Evolutionary conservation across 2,329 filamentous ascomycete genomes (phyloP).

Genomic region (Talaromyces islandicus): DNA sequence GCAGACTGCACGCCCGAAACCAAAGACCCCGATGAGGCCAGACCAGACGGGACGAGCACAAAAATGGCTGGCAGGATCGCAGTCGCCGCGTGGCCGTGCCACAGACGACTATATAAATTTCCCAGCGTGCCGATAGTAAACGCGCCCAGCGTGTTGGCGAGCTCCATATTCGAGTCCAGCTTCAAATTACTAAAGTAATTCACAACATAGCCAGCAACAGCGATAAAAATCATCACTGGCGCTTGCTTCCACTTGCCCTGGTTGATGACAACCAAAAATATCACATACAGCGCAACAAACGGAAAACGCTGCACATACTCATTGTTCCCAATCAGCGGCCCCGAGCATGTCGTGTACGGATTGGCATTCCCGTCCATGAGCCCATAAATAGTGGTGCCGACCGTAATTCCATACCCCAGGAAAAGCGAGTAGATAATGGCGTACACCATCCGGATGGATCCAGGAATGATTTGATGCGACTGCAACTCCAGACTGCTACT

Average conservation of each 20-base stretch:
- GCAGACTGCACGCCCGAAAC: constrained; percentile 53
- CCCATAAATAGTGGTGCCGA: constrained; percentile 60
- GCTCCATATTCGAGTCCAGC: constrained; percentile 65
- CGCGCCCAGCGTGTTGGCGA: constrained; percentile 72
- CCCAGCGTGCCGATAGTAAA: constrained; percentile 70
- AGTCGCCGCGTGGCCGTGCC: constrained; percentile 75
- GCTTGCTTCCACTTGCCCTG: constrained; percentile 75
- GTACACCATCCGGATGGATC: constrained; percentile 68
- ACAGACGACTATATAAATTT: constrained; percentile 66
- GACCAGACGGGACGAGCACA: constrained; percentile 55
- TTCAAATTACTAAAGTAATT: constrained; percentile 65
- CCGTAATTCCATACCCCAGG: constrained; percentile 66
- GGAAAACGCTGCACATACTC: constrained; percentile 53
- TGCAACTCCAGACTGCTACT: constrained; percentile 61
- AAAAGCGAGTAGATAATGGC: constrained; percentile 69
- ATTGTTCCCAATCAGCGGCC: constrained; percentile 43
- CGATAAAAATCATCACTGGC: constrained; percentile 69
- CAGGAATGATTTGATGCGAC: constrained; percentile 62
- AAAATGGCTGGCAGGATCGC: constrained; percentile 86
- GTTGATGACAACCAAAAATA: constrained; percentile 72
- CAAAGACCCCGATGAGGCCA: constrained; percentile 52
- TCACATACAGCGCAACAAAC: constrained; percentile 66
- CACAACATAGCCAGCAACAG: constrained; percentile 66
- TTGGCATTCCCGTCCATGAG: constrained; percentile 53
- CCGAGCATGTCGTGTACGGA: constrained; percentile 40